Conservation (phyloP, 805 yeast species). For the Trichomonascus vanleenenianus region DNA sequence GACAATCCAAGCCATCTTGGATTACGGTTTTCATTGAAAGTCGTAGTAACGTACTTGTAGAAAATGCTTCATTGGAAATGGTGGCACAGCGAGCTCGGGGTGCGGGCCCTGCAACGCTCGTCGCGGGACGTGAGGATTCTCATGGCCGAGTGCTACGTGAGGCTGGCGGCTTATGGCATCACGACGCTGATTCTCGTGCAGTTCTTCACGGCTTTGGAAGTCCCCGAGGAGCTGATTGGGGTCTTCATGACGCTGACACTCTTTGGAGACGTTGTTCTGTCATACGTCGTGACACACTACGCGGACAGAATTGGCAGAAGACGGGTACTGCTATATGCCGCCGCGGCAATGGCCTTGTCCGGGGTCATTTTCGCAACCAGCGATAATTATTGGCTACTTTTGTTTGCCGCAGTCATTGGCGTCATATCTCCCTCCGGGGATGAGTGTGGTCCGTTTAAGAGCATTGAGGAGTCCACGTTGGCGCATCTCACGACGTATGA, state of each 20-base stretch:
- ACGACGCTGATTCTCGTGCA: conserved; percentile 35
- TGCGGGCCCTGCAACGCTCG: neutral
- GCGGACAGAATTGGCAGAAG: conserved; percentile 44
- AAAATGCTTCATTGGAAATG: neutral
- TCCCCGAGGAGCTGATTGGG: conserved; percentile 40
- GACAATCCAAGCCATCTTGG: too few species aligned
- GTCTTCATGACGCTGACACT: conserved; percentile 41
- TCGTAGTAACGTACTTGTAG: too few species aligned
- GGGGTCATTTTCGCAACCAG: conserved; percentile 34
- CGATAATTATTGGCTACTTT: conserved; percentile 30
- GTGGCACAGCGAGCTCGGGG: conserved; percentile 1
- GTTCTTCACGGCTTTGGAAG: conserved; percentile 36
- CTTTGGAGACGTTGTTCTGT: conserved; percentile 44
- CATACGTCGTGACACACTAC: conserved; percentile 38
- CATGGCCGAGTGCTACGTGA: conserved; percentile 26
- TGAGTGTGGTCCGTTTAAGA: conserved; percentile 52
- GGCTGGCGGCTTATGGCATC: conserved; percentile 33
- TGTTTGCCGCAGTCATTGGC: conserved; percentile 38
- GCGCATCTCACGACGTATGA: conserved; percentile 38
- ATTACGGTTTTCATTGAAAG: too few species aligned
- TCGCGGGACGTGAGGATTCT: conserved; percentile 26
- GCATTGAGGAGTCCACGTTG: conserved; percentile 46
- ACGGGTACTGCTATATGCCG: conserved; percentile 33
- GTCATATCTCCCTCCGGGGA: conserved; percentile 53
- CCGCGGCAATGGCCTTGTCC: conserved; percentile 36